phyloP scores from a whole-genome alignment of 352 stramenopile genomes.

The Elongisporangium senticosum region DNA sequence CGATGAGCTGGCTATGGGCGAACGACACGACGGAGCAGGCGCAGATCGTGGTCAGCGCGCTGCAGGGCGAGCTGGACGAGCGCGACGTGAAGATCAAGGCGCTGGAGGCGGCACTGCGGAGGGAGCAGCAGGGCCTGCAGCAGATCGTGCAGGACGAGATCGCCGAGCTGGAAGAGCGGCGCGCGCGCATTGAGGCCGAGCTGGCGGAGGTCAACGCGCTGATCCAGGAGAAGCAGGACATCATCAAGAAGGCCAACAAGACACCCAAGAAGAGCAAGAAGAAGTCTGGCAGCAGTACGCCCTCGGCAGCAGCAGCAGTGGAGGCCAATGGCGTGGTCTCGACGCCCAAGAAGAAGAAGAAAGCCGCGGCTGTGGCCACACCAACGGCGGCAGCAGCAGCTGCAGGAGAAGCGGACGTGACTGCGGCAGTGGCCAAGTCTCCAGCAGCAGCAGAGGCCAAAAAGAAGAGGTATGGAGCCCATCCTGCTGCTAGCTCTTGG shows the following conservation, averaged over 20 bases:
- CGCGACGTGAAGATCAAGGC: constrained; percentile 77
- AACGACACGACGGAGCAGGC: constrained; percentile 84
- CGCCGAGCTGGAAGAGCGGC: constrained; percentile 54
- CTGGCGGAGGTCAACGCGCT: constrained; percentile 42
- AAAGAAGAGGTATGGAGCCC: neutral
- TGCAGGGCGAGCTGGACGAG: constrained; percentile 79
- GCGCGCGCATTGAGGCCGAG: constrained; percentile 29
- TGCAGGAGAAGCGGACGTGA: constrained; percentile 5
- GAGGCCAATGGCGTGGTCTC: constrained; percentile 4
- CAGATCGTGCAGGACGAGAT: constrained; percentile 57
- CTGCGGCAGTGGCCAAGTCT: neutral
- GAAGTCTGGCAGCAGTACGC: constrained; percentile 10
- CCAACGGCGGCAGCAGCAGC: constrained; percentile 5
- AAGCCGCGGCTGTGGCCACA: neutral
- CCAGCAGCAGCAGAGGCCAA: neutral
- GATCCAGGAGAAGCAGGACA: constrained; percentile 57
- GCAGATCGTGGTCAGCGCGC: constrained; percentile 75
- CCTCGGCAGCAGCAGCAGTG: constrained; percentile 6
- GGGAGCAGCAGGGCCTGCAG: constrained; percentile 71
- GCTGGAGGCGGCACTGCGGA: constrained; percentile 62
- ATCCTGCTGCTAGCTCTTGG: too few relatives aligned
- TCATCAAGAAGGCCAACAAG: constrained; percentile 46
- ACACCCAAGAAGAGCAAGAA: constrained; percentile 39
- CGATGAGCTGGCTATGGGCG: constrained; percentile 79
- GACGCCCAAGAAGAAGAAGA: constrained; percentile 17